Conservation (phyloP, 306 rosid genomes). For the Boehmeria nivea region DNA sequence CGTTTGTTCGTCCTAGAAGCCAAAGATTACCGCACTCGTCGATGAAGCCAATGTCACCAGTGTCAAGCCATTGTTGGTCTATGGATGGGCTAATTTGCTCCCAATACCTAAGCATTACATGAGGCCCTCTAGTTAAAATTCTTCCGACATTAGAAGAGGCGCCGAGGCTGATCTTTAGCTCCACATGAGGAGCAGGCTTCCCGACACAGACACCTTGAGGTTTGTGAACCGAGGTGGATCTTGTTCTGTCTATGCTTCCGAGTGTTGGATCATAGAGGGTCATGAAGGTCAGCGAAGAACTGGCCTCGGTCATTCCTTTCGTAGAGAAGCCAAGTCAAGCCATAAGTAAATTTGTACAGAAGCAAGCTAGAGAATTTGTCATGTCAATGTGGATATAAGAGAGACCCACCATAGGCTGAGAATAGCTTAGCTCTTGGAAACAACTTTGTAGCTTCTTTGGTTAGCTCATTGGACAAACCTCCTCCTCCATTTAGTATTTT, state of each 20-base stretch:
- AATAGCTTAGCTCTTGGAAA: conserved; percentile 77
- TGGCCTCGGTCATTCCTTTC: conserved; percentile 85
- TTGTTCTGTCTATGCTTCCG: conserved; percentile 23
- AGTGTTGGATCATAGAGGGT: conserved; percentile 46
- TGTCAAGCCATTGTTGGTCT: conserved; percentile 68
- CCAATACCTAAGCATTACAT: conserved; percentile 80
- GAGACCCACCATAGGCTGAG: conserved; percentile 82
- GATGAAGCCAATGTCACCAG: conserved; percentile 78
- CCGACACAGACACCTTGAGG: conserved; percentile 82
- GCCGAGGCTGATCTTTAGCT: conserved; percentile 42
- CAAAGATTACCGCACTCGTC: conserved; percentile 62
- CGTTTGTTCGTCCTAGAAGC: conserved; percentile 75
- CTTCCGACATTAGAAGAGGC: conserved; percentile 45
- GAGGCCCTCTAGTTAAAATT: conserved; percentile 94
- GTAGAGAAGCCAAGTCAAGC: conserved; percentile 17
- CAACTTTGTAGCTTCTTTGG: conserved; percentile 35
- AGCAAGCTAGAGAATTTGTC: background rate
- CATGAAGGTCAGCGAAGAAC: conserved; percentile 78
- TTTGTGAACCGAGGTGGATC: conserved; percentile 24
- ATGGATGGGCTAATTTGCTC: conserved; percentile 33
- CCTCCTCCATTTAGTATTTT: conserved; percentile 93
- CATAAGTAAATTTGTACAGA: no score
- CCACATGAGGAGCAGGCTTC: conserved; percentile 91
- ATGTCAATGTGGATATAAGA: background rate
- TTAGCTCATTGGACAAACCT: conserved; percentile 59